A percentile compares a stretch with the other conserved stretches of the same genome.
These are phyloP conservation scores for Buxus sempervirens DNA, from an alignment of 164 flowering plant genomes.

Conservation along the genomic window DNA sequence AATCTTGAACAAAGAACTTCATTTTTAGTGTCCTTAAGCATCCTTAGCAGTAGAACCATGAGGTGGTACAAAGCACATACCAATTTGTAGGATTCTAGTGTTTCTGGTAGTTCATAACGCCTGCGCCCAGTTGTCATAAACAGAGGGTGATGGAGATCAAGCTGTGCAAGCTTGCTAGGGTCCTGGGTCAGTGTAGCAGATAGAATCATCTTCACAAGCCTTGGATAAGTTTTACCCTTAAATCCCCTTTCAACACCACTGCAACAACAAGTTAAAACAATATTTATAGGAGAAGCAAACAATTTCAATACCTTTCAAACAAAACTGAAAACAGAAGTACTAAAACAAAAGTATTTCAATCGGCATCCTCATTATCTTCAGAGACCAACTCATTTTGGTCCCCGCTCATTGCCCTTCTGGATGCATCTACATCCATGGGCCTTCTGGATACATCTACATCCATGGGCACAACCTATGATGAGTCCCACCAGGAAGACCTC, in stretches of 20 bases:
- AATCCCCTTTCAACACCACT: constrained; percentile 90
- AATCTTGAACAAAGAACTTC: not conserved
- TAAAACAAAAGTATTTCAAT: not conserved
- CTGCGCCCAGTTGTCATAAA: constrained; percentile 63
- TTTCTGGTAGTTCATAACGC: constrained; percentile 76
- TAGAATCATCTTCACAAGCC: constrained; percentile 79
- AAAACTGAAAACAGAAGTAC: not conserved
- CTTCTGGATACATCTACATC: too few relatives aligned
- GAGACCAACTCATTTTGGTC: not conserved
- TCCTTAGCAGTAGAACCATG: not conserved
- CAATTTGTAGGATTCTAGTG: constrained; percentile 67
- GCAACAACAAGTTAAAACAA: constrained; percentile 17
- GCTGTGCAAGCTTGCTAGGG: constrained; percentile 89
- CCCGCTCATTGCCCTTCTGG: too few relatives aligned
- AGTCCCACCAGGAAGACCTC: too few relatives aligned
- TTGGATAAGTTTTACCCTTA: constrained; percentile 65
- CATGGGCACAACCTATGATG: too few relatives aligned
- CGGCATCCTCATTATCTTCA: not conserved
- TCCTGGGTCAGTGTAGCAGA: constrained; percentile 93
- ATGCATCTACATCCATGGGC: too few relatives aligned
- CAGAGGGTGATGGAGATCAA: constrained; percentile 84
- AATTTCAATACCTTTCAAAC: not conserved
- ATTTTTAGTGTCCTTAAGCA: not conserved
- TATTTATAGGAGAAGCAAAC: not conserved
- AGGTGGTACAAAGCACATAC: constrained; percentile 31